Conservation (phyloP, 768 basidiomycete species). For the Tricholoma furcatifolium region DNA sequence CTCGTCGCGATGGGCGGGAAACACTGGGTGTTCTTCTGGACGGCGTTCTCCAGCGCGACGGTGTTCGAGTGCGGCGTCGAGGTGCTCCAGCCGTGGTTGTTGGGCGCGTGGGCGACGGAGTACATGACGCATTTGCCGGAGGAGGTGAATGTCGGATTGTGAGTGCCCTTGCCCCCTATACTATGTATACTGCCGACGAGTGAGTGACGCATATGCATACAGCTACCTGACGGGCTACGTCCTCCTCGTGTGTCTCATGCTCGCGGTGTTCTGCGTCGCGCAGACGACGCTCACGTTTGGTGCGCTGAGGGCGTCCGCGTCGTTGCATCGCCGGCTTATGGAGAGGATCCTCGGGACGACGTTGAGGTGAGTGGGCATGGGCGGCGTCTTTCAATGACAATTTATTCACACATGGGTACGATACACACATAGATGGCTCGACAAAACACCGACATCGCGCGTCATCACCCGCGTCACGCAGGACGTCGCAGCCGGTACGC, state of each 20-base stretch:
- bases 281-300: constrained; percentile 42
- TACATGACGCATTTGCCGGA: constrained; percentile 31
- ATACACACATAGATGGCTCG: constrained; percentile 40
- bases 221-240: constrained; percentile 49
- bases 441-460: constrained; percentile 44
- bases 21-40: constrained; percentile 33
- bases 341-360: constrained; percentile 57
- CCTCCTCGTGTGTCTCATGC: constrained; percentile 27
- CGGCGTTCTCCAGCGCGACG: constrained; percentile 20
- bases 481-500: constrained; percentile 47
- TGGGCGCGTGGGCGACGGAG: constrained; percentile 43
- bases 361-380: constrained; percentile 39
- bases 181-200: background rate
- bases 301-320: constrained; percentile 47
- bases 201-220: background rate
- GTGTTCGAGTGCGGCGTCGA: constrained; percentile 19
- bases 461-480: constrained; percentile 65
- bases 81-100: constrained; percentile 37
- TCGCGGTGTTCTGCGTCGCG: constrained; percentile 27
- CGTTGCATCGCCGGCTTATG: constrained; percentile 50
- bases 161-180: constrained; percentile 19
- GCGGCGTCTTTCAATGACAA: too few relatives aligned
- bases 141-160: constrained; percentile 32
- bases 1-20: constrained; percentile 34
- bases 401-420: too few relatives aligned